These are phyloP conservation scores for Colletotrichum eleusines DNA, from an alignment of 2,329 filamentous ascomycete genomes.

Conservation along the genomic window DNA sequence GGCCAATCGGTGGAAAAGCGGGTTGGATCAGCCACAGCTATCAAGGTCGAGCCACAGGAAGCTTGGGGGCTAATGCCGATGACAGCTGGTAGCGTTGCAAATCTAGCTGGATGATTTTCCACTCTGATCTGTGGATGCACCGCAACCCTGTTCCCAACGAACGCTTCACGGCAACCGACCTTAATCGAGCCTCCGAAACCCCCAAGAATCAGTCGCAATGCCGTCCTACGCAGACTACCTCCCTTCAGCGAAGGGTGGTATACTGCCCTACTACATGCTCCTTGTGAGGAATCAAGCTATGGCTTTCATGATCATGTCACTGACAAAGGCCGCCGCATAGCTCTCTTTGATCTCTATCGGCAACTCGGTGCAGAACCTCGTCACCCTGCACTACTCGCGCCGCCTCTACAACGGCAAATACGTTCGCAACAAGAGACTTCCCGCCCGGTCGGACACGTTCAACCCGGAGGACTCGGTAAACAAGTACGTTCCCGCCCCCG, in stretches of 20 bases:
- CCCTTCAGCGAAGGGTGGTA: slow-evolving; percentile 65
- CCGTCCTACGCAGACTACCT: slow-evolving; percentile 59
- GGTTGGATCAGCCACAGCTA: slow-evolving; percentile 7
- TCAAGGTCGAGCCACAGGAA: not conserved
- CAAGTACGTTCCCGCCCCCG: slow-evolving; percentile 62
- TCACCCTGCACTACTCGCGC: slow-evolving; percentile 83
- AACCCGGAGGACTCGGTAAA: slow-evolving; percentile 66
- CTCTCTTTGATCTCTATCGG: slow-evolving; percentile 84
- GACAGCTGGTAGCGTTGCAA: not conserved
- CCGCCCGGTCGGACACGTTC: slow-evolving; percentile 54
- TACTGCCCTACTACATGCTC: slow-evolving; percentile 70
- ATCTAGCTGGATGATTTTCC: not conserved
- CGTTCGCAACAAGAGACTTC: slow-evolving; percentile 62
- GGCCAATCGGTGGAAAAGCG: not conserved
- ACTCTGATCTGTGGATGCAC: not conserved
- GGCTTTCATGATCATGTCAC: not conserved
- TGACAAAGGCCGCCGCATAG: slow-evolving; percentile 58
- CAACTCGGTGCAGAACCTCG: slow-evolving; percentile 88
- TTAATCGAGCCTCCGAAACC: not conserved
- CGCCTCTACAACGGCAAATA: slow-evolving; percentile 83
- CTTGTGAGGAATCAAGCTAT: slow-evolving; percentile 56
- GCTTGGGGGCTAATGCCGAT: not conserved
- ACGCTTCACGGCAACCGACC: not conserved
- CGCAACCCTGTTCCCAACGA: not conserved
- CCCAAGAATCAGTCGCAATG: slow-evolving; percentile 52